Conservation (phyloP, 164 flowering plant species). For the Annona cherimola region DNA sequence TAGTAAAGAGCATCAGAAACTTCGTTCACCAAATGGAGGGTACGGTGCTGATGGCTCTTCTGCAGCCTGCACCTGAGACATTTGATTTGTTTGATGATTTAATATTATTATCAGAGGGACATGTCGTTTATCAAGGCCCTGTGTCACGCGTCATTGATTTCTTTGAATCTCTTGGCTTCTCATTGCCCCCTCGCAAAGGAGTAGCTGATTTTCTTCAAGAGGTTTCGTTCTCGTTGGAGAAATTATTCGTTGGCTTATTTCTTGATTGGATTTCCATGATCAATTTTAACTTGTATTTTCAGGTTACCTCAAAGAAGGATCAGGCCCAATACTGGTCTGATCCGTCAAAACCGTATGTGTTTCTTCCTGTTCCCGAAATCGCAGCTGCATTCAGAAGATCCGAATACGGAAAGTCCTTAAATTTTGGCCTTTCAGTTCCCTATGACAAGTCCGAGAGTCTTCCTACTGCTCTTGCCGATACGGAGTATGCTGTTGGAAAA, state of each 20-base stretch:
- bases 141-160: constrained; percentile 59
- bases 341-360: constrained; percentile 59
- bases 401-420: constrained; percentile 39
- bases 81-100: constrained; percentile 89
- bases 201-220: constrained; percentile 96
- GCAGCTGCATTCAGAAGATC: constrained; percentile 63
- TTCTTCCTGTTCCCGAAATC: constrained; percentile 53
- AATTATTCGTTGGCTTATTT: not conserved
- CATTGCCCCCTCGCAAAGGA: constrained; percentile 72
- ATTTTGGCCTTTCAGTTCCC: constrained; percentile 35
- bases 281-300: constrained; percentile 10
- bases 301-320: constrained; percentile 92
- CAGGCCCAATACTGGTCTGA: constrained; percentile 93
- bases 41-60: constrained; percentile 81
- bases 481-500: constrained; percentile 49
- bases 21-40: constrained; percentile 86
- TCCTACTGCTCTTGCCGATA: constrained; percentile 53
- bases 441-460: constrained; percentile 45
- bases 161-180: constrained; percentile 79
- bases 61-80: constrained; percentile 96
- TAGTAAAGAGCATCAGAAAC: constrained; percentile 70
- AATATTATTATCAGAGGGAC: constrained; percentile 71
- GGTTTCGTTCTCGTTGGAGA: constrained; percentile 32
- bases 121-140: constrained; percentile 81
- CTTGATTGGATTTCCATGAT: not conserved